Evolutionary conservation across 768 basidiomycete genomes (phyloP), one percentile per base, ranked within the genome.

Genomic region (Neoboletus brunneissimus): DNA sequence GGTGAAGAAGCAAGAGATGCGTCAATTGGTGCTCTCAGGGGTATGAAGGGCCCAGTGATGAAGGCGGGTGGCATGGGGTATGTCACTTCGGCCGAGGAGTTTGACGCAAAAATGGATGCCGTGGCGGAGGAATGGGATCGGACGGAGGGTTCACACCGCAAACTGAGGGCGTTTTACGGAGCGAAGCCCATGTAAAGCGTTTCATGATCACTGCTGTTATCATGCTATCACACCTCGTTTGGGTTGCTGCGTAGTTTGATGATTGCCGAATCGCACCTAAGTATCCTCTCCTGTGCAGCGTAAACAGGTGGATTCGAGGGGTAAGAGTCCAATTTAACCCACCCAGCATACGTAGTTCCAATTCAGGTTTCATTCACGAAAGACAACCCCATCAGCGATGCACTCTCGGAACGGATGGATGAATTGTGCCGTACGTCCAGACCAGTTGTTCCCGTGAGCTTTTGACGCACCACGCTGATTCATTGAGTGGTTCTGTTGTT

Each of bases 1-100:
- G 67, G 67, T 15, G 44, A 58, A 3, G 62, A 64, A 9, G 64
- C 54, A 7, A 51, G 67, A 15, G 52, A 68, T 13, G 57, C 61
- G 2, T 61, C 54, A 11, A 65, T 67, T 6, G 58, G 58, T 8
- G 63, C 61, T 3, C 48, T 64, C 44, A 53, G 57, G 35, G 65
- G 65, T 8, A 58, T 63, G 58, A 65, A 68, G 45, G 63, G 51
- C 0, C 54, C 65, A 0, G 55, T 67, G 22, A 55, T 68, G 49
- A 65, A 62, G 42, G 57, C 64, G 16, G 67, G 67, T 1, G 61
- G 65, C 2, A 49, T 69, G 48, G 64, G 62, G 11, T 61, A 54
- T 40, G 63, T 60, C 23, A 25, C 42, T 3, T 54, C 63, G 3
- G 54, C 54, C 9, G 57, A 58, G 6, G 65, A 67, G 41, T 61